phyloP scores from a whole-genome alignment of 768 basidiomycete species.

The Gyrodon lividus region DNA sequence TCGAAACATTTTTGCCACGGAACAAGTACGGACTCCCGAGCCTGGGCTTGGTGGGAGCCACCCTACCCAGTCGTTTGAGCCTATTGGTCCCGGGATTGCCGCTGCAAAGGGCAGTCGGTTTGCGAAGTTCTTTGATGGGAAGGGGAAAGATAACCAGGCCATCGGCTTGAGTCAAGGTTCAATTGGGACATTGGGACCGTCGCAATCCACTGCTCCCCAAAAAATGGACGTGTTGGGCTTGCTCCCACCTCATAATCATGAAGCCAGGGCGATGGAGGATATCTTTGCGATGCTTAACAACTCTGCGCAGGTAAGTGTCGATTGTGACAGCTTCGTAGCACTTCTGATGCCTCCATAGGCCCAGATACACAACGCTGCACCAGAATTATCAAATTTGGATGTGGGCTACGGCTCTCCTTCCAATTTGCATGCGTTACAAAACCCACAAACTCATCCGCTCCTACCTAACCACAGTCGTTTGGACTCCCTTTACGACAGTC shows the following conservation, averaged over 20 bases:
- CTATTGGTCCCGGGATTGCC: conserved; percentile 44
- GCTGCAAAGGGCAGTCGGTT: conserved; percentile 76
- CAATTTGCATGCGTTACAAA: conserved; percentile 39
- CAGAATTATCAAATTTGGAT: conserved; percentile 26
- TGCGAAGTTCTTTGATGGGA: conserved; percentile 86
- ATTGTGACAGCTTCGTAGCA: neutral
- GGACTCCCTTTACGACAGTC: conserved; percentile 71
- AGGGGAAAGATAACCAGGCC: conserved; percentile 44
- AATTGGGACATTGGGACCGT: conserved; percentile 39
- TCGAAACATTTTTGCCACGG: conserved; percentile 21
- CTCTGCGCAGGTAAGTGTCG: conserved; percentile 62
- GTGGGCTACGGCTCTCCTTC: conserved; percentile 22
- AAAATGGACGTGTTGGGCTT: conserved; percentile 45
- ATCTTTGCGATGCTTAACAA: conserved; percentile 79
- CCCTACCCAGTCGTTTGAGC: conserved; percentile 22
- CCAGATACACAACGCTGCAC: conserved; percentile 23
- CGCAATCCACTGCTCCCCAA: conserved; percentile 46
- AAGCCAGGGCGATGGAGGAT: conserved; percentile 71
- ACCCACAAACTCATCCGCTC: conserved; percentile 41
- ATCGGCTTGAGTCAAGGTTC: conserved; percentile 37
- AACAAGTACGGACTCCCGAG: conserved; percentile 21
- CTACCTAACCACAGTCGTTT: conserved; percentile 45
- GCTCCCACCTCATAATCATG: conserved; percentile 39
- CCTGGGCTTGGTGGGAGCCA: conserved; percentile 12
- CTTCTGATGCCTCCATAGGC: conserved; percentile 22